These are phyloP conservation scores for Lactarius vividus DNA, from an alignment of 768 basidiomycete genomes.

Conservation along the genomic window DNA sequence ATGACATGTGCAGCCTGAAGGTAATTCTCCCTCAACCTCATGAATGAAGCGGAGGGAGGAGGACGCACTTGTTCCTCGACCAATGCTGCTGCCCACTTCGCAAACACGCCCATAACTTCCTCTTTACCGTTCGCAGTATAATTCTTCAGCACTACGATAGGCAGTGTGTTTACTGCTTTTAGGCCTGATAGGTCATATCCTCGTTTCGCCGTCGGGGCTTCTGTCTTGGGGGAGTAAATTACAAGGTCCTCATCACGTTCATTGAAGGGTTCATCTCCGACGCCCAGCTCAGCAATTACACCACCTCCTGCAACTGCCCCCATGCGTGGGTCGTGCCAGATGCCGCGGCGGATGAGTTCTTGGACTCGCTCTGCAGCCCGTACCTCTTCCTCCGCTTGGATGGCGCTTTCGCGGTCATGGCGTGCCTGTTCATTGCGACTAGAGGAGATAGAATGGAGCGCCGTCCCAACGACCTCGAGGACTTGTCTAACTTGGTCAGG, in stretches of 20 bases:
- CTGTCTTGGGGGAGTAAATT: conserved; percentile 7
- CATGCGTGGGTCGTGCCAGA: conserved; percentile 83
- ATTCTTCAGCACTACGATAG: conserved; percentile 84
- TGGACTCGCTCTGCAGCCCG: conserved; percentile 40
- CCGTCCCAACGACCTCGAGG: conserved; percentile 70
- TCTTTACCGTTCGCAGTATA: conserved; percentile 62
- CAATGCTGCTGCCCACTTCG: conserved; percentile 81
- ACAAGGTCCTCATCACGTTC: conserved; percentile 35
- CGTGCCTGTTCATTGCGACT: conserved; percentile 47
- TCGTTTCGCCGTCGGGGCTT: conserved; percentile 5
- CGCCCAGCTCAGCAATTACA: conserved; percentile 78
- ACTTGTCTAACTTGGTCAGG: conserved; percentile 83
- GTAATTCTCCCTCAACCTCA: not conserved
- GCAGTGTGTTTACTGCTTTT: conserved; percentile 59
- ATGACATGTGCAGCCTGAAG: conserved; percentile 88
- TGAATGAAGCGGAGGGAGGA: not conserved
- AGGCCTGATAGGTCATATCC: conserved; percentile 34
- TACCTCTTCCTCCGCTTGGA: conserved; percentile 37
- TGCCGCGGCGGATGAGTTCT: conserved; percentile 55
- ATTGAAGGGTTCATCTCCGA: conserved; percentile 67
- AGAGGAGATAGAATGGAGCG: conserved; percentile 61
- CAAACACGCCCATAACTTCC: conserved; percentile 69
- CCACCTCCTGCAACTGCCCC: conserved; percentile 87
- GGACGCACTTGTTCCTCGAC: conserved; percentile 70
- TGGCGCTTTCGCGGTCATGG: conserved; percentile 39